Conservation (phyloP, 2,329 filamentous ascomycete species). For the Byssochlamys sp. region DNA sequence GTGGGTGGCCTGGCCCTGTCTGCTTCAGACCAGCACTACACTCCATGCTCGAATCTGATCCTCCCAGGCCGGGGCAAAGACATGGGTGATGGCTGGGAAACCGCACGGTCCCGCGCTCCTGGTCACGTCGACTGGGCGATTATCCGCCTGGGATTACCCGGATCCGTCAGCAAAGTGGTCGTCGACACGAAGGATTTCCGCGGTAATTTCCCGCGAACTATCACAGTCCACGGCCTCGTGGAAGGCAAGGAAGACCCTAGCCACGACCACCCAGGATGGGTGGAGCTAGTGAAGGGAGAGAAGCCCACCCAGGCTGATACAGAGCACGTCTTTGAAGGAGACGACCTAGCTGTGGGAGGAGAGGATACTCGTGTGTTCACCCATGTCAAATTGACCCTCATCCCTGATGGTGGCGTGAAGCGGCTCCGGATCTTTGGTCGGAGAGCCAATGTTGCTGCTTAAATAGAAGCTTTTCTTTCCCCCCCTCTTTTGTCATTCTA, state of each 20-base stretch:
- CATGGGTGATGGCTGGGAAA: conserved; percentile 40
- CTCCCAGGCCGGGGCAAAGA: conserved; percentile 35
- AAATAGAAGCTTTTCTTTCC: not conserved
- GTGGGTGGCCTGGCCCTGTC: conserved; percentile 31
- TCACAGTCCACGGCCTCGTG: conserved; percentile 30
- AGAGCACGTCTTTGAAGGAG: conserved; percentile 32
- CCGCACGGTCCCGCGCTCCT: conserved; percentile 28
- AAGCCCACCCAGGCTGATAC: conserved; percentile 30
- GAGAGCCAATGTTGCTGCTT: conserved; percentile 22
- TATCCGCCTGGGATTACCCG: conserved; percentile 30
- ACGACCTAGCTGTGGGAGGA: conserved; percentile 50
- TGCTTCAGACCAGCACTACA: conserved; percentile 36
- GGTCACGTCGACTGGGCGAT: conserved; percentile 36
- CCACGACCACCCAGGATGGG: conserved; percentile 27
- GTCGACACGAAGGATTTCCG: conserved; percentile 39
- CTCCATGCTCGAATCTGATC: conserved; percentile 30
- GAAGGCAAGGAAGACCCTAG: conserved; percentile 19
- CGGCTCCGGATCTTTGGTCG: conserved; percentile 67
- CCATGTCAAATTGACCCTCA: conserved; percentile 82
- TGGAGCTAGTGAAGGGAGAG: conserved; percentile 27
- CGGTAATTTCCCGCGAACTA: conserved; percentile 35
- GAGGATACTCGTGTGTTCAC: conserved; percentile 59
- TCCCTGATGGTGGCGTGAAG: conserved; percentile 89
- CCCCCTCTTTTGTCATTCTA: not conserved
- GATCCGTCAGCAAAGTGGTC: conserved; percentile 28